These are phyloP conservation scores for Flaveria bidentis DNA, from an alignment of 129 eudicot species.

Conservation along the genomic window DNA sequence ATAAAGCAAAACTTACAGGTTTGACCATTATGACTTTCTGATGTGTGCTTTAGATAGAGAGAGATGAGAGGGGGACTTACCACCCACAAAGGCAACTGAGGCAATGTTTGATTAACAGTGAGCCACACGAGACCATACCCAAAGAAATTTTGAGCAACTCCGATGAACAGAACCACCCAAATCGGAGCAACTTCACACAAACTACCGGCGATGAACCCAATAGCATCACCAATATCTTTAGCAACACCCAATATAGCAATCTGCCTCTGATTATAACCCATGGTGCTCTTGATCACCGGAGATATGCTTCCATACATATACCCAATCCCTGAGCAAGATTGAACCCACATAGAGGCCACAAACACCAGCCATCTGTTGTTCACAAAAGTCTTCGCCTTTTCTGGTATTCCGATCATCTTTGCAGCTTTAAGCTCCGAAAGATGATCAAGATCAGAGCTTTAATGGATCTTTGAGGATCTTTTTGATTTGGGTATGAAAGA, in stretches of 20 bases:
- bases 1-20: background rate
- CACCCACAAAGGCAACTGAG: slow-evolving; percentile 65
- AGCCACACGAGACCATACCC: slow-evolving; percentile 82
- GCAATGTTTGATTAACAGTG: slow-evolving; percentile 49
- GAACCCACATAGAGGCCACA: slow-evolving; percentile 84
- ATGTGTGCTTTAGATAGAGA: background rate
- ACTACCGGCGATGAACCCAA: slow-evolving; percentile 66
- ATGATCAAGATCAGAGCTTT: slow-evolving; percentile 25
- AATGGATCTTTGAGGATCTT: slow-evolving; percentile 4
- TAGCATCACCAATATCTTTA: slow-evolving; percentile 69
- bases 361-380: slow-evolving; percentile 73
- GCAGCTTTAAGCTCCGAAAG: slow-evolving; percentile 1
- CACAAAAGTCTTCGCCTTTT: slow-evolving; percentile 37
- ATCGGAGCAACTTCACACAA: slow-evolving; percentile 66
- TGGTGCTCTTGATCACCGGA: slow-evolving; percentile 61
- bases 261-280: slow-evolving; percentile 75
- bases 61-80: slow-evolving; percentile 43
- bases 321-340: slow-evolving; percentile 73
- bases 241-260: slow-evolving; percentile 74
- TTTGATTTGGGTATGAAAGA: slow-evolving; percentile 17
- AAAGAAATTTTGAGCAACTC: slow-evolving; percentile 69
- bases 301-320: slow-evolving; percentile 75
- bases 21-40: background rate
- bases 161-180: slow-evolving; percentile 64
- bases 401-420: slow-evolving; percentile 39